These are phyloP conservation scores for Trametes maxima DNA, from an alignment of 768 basidiomycete species.

Conservation along the genomic window DNA sequence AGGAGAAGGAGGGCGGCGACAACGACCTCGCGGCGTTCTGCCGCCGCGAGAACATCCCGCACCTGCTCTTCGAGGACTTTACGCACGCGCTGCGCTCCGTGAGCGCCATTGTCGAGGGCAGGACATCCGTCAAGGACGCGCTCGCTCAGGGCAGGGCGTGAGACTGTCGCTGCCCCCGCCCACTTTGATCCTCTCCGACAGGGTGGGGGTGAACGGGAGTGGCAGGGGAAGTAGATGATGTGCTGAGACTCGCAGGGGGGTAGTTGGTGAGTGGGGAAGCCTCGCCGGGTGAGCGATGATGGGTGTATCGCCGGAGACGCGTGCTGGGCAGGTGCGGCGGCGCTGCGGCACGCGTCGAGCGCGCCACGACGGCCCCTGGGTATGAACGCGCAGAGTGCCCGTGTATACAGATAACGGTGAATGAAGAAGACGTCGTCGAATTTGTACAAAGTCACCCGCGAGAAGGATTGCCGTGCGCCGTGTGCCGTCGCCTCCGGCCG, in stretches of 20 bases:
- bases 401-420: not conserved
- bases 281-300: not conserved
- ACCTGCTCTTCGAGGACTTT: slow-evolving; percentile 80
- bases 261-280: too few relatives aligned
- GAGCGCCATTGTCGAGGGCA: slow-evolving; percentile 69
- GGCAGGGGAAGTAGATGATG: not conserved
- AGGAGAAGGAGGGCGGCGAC: slow-evolving; percentile 72
- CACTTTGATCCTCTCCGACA: not conserved
- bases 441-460: not conserved
- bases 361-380: not conserved
- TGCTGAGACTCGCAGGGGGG: too few relatives aligned
- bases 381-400: not conserved
- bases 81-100: slow-evolving; percentile 60
- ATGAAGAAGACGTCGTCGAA: not conserved
- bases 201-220: not conserved
- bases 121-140: slow-evolving; percentile 59
- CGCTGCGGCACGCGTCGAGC: slow-evolving; percentile 4
- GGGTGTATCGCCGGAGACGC: slow-evolving; percentile 3
- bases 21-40: slow-evolving; percentile 91
- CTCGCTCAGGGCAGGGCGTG: slow-evolving; percentile 22
- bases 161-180: not conserved
- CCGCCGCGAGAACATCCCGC: slow-evolving; percentile 72
- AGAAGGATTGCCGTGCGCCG: not conserved
- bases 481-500: too few relatives aligned
- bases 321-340: not conserved